Percentiles rank a stretch among this genome's conserved stretches.
These are phyloP conservation scores for Chlamydomonas asymmetrica DNA, from an alignment of 139 green algal species.

Conservation along the genomic window DNA sequence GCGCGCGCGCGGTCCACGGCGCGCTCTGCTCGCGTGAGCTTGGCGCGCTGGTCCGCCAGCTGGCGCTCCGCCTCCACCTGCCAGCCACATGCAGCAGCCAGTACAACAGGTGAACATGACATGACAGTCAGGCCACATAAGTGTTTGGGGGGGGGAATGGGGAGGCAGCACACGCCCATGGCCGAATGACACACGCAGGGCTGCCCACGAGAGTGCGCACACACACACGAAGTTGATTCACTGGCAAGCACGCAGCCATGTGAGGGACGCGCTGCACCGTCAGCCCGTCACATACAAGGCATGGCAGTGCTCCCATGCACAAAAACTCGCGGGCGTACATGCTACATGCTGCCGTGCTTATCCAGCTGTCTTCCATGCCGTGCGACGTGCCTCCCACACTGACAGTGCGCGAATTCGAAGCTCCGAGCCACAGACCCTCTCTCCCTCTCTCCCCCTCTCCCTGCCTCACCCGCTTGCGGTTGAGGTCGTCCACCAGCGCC, in stretches of 20 bases:
- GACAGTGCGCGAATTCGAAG: too few relatives aligned
- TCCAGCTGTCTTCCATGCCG: neutral
- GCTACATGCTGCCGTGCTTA: neutral
- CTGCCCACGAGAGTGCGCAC: too few relatives aligned
- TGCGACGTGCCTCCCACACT: neutral
- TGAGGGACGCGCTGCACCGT: too few relatives aligned
- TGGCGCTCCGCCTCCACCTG: constrained; percentile 45
- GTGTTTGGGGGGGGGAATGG: neutral
- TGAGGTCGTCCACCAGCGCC: constrained; percentile 45
- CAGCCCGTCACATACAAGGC: too few relatives aligned
- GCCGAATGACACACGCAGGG: too few relatives aligned
- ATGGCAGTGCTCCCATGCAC: too few relatives aligned
- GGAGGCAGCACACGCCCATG: neutral
- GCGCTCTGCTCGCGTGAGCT: constrained; percentile 45
- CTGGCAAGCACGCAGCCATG: too few relatives aligned
- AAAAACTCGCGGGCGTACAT: neutral
- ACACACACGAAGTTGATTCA: too few relatives aligned
- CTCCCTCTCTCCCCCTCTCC: neutral
- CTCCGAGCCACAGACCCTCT: too few relatives aligned
- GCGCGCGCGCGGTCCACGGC: constrained; percentile 30
- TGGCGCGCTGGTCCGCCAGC: constrained; percentile 56
- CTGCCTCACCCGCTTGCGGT: constrained; percentile 23
- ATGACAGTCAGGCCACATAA: neutral
- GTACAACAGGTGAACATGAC: neutral
- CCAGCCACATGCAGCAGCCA: neutral